Conservation (phyloP, 805 yeast species). For the Suhomyces faveliae region DNA sequence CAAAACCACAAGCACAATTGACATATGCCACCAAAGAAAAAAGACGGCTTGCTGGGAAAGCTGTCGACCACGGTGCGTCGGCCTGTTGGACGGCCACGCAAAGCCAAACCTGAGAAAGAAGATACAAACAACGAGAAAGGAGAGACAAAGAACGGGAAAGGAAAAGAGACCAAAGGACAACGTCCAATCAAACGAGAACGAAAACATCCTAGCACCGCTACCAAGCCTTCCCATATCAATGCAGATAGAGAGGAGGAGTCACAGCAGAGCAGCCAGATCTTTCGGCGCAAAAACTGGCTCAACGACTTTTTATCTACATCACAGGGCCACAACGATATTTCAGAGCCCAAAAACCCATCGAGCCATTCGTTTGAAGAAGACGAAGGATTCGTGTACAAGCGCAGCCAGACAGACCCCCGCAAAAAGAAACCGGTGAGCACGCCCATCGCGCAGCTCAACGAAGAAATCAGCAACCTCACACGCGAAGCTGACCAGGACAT, state of each 20-base stretch:
- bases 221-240: not conserved
- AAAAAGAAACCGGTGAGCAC: conserved; percentile 19
- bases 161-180: not conserved
- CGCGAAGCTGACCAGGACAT: conserved; percentile 12
- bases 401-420: conserved; percentile 16
- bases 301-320: conserved; percentile 15
- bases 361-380: conserved; percentile 24
- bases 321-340: not conserved
- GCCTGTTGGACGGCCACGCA: not conserved
- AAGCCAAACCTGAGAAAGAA: not conserved
- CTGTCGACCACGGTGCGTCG: not conserved
- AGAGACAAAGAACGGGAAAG: not conserved
- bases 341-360: not conserved
- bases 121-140: not conserved
- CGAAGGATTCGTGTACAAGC: conserved; percentile 33
- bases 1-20: not conserved
- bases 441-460: conserved; percentile 23
- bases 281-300: conserved; percentile 20
- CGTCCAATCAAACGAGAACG: not conserved
- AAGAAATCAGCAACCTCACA: conserved; percentile 16
- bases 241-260: not conserved
- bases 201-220: not conserved
- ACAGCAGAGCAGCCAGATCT: conserved; percentile 9
- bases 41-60: not conserved
- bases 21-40: conserved; percentile 3